These are phyloP conservation scores for Emmonsia crescens DNA, from an alignment of 2,329 filamentous ascomycete genomes.

Conservation along the genomic window DNA sequence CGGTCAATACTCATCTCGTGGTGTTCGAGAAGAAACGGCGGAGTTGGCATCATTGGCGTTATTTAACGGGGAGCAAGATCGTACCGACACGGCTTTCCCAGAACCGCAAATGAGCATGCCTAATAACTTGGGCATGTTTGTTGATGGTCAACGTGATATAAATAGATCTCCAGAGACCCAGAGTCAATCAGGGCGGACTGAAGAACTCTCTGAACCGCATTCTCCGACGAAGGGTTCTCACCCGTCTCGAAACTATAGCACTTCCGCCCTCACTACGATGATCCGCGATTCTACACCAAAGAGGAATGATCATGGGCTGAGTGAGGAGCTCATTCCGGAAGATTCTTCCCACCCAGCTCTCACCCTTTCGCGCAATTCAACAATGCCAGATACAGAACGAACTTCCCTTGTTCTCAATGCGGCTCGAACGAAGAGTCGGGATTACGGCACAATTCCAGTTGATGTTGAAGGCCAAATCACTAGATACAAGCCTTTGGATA, in stretches of 20 bases:
- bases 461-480: not conserved
- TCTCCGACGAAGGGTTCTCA: slow-evolving; percentile 36
- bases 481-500: not conserved
- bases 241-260: slow-evolving; percentile 24
- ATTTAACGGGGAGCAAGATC: slow-evolving; percentile 38
- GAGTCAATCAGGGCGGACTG: slow-evolving; percentile 40
- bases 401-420: slow-evolving; percentile 27
- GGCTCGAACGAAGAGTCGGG: slow-evolving; percentile 19
- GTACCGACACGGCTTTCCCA: slow-evolving; percentile 20
- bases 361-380: slow-evolving; percentile 17
- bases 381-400: slow-evolving; percentile 23
- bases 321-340: slow-evolving; percentile 10
- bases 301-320: slow-evolving; percentile 14
- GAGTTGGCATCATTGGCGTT: slow-evolving; percentile 76
- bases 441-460: slow-evolving; percentile 19
- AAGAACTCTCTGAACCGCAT: slow-evolving; percentile 50
- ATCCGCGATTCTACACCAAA: slow-evolving; percentile 32
- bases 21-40: slow-evolving; percentile 75
- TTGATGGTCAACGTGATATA: slow-evolving; percentile 10
- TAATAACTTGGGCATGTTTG: slow-evolving; percentile 22
- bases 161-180: not conserved
- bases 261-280: slow-evolving; percentile 42
- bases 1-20: slow-evolving; percentile 60
- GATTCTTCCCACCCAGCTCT: slow-evolving; percentile 10
- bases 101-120: slow-evolving; percentile 21